phyloP scores from a whole-genome alignment of 2,329 filamentous ascomycete genomes.

The Calycina marina region DNA sequence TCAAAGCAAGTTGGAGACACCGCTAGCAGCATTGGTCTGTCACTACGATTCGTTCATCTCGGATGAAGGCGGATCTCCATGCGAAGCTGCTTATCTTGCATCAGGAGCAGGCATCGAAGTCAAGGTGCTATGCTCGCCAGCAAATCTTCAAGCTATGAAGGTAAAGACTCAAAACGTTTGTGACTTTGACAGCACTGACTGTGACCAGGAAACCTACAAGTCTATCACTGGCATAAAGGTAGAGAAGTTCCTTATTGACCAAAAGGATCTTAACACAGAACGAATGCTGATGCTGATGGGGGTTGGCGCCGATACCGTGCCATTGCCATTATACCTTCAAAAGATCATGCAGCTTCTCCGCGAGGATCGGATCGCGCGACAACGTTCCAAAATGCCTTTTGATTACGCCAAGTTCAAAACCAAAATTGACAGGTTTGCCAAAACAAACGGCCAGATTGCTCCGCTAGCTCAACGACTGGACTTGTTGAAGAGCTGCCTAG shows the following conservation, averaged over 20 bases:
- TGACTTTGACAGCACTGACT: slow-evolving; percentile 24
- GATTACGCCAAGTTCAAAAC: slow-evolving; percentile 30
- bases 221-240: slow-evolving; percentile 23
- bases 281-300: slow-evolving; percentile 42
- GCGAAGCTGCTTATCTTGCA: slow-evolving; percentile 41
- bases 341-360: slow-evolving; percentile 33
- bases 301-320: slow-evolving; percentile 24
- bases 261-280: slow-evolving; percentile 33
- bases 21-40: slow-evolving; percentile 38
- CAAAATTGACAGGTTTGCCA: slow-evolving; percentile 22
- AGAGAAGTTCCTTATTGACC: slow-evolving; percentile 29
- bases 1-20: slow-evolving; percentile 29
- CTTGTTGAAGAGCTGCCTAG: slow-evolving; percentile 49
- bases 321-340: slow-evolving; percentile 35
- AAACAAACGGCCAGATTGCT: slow-evolving; percentile 33
- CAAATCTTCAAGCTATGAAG: slow-evolving; percentile 29
- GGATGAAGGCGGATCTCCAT: slow-evolving; percentile 21
- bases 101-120: slow-evolving; percentile 30
- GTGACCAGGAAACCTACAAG: background rate
- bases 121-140: slow-evolving; percentile 31
- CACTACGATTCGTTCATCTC: slow-evolving; percentile 37
- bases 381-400: slow-evolving; percentile 23
- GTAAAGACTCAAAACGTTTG: slow-evolving; percentile 38
- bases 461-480: slow-evolving; percentile 46
- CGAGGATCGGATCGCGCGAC: slow-evolving; percentile 29